phyloP scores from a whole-genome alignment of 2,329 filamentous ascomycete species.

The Achaetomium macrosporum region DNA sequence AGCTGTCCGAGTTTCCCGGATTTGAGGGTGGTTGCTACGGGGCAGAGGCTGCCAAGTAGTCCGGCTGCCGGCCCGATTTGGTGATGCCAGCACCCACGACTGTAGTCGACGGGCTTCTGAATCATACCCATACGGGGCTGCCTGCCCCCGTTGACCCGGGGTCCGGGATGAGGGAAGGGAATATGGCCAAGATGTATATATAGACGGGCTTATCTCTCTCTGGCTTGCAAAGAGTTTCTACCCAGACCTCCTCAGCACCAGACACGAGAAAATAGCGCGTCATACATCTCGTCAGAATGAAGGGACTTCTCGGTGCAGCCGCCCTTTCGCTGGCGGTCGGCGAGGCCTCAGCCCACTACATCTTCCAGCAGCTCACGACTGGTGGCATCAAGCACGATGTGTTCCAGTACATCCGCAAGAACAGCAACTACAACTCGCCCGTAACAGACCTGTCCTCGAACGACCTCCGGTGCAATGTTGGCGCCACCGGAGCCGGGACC shows the following conservation, averaged over 20 bases:
- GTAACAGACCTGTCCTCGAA: constrained; percentile 37
- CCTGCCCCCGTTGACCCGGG: background rate
- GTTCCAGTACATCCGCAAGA: constrained; percentile 40
- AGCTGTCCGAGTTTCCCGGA: constrained; percentile 6
- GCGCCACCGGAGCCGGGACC: constrained; percentile 30
- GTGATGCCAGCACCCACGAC: background rate
- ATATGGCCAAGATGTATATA: too few species aligned
- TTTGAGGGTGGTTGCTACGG: background rate
- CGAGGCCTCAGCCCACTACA: constrained; percentile 37
- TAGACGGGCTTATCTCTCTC: too few species aligned
- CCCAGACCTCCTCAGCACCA: background rate
- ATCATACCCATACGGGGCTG: too few species aligned
- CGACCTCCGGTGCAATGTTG: constrained; percentile 39
- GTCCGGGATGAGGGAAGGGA: background rate
- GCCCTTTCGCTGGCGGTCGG: constrained; percentile 29
- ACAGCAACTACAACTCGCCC: constrained; percentile 45
- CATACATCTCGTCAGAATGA: constrained; percentile 18
- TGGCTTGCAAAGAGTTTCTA: background rate
- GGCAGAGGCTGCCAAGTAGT: background rate
- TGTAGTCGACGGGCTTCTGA: too few species aligned
- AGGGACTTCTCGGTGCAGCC: constrained; percentile 19
- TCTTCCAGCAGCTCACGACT: constrained; percentile 36
- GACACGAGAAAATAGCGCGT: background rate
- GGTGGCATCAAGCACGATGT: constrained; percentile 29
- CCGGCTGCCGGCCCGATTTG: constrained; percentile 11